Evolutionary conservation across 2,329 filamentous ascomycete genomes (phyloP), one percentile per base, ranked within the genome.

Genomic region (Dendryphion nanum): DNA sequence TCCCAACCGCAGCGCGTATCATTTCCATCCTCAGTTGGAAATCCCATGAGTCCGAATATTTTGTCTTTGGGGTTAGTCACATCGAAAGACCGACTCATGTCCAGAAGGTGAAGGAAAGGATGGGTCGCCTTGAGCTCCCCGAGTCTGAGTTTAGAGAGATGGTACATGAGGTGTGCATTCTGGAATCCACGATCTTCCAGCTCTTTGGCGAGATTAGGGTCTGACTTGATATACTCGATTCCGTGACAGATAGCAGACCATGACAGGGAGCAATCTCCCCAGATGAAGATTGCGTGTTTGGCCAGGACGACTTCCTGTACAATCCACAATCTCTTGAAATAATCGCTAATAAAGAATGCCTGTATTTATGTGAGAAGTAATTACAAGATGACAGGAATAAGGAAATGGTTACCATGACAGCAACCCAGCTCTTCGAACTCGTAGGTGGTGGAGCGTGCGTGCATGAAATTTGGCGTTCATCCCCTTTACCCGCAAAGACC

Each of bases 51-150:
- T 2, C 45, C 47, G 21, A 45, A 53, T 3, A 53, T 42, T n/a
- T 55, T 51, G 37, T 53, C 51, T 23, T 36, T 39, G 7, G 41
- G 23, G 16, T 51, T 35, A 2, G 38, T 47, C 13, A 44, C 51
- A 17, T 55, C 47, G 18, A 52, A 51, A 7, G 24, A 35, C 4
- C 47, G 29, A 3, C 42, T 30, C 15, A 45, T 14, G 32, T 51
- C 47, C 6, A 52, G 41, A 2, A 54, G 33, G 20, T 49, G 35
- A 16, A 52, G 14, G 18, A 54, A 48, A 6, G 41, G 32, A n/a
- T 31, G 21, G n/a, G 4, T 6, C 19, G 3, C 12, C 14, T 41
- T 6, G 13, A 18, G n/a, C 7, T 29, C 28, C 3, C 15, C 17
- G 6, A 10, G 4, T 3, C 33, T 29, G 5, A 31, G 5, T 15